Base-by-base conservation (phyloP, 1,284 basidiomycete species). In the Schizophyllum commune region DNA sequence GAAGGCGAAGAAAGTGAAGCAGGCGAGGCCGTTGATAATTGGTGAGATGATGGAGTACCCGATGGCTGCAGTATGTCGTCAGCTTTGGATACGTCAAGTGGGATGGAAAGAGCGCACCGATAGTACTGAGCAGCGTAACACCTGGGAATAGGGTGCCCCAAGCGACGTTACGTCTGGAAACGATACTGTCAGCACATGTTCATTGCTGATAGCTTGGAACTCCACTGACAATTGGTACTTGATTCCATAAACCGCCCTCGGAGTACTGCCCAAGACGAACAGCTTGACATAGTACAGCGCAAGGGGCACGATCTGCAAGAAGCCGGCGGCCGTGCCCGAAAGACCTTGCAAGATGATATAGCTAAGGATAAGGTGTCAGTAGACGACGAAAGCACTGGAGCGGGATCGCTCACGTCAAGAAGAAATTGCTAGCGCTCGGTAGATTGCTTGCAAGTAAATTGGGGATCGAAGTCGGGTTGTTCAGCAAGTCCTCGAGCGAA, bases 1-100 rank as follows among this genome's bases (percentile, higher is more conserved):
- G 73, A 94, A 92, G 53, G 91, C 74, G 73, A 91, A 84, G 80
- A 98, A 98, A 2, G 91, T 87, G 55, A 83, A 79, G 61, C 85
- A 84, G 1, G 93, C 88, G 57, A 99, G 87, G 15, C 96, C 96
- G 69, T 94, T 96, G 76, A 98, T 92, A 69, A 99, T 83, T 0
- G 96, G 96, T 1, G 94, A 89, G 67, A 99, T 96, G 71, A 97
- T 83, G 58, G 88, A 89, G 77, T 99, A 99, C 2, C 85, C 86
- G 52, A 88, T 71, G 4, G 83, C 86, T 88, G 63, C 17, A 60
- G n/a, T 7, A 55, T 21, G 51, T 15, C 20, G 34, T 32, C 57
- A 58, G 15, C 13, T 51, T 55, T n/a, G 58, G 39, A 53, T 7
- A 8, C 52, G 32, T 32, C 21, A 32, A 4, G 19, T 61, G 58